These are phyloP conservation scores for Cucumis melo DNA, from an alignment of 306 rosid species.

Conservation along the genomic window DNA sequence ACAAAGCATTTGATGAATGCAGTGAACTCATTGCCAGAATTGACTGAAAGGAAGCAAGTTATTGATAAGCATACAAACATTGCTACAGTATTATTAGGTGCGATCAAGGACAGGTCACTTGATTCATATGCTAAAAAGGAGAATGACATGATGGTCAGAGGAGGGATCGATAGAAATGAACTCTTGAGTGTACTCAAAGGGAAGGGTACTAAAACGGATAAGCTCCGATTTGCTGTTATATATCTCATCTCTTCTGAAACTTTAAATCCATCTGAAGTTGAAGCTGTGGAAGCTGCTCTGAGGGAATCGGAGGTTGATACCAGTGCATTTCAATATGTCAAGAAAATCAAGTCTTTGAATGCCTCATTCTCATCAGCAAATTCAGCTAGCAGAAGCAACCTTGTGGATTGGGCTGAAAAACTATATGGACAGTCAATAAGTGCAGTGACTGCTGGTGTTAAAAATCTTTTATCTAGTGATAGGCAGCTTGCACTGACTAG, in stretches of 20 bases:
- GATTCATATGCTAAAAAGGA: slow-evolving; percentile 91
- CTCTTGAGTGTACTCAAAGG: slow-evolving; percentile 66
- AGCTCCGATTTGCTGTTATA: slow-evolving; percentile 86
- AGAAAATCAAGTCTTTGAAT: slow-evolving; percentile 86
- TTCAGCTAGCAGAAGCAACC: slow-evolving; percentile 86
- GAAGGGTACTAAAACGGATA: slow-evolving; percentile 76
- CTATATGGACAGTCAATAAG: slow-evolving; percentile 89
- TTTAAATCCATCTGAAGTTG: slow-evolving; percentile 75
- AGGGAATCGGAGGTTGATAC: slow-evolving; percentile 80
- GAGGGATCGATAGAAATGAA: slow-evolving; percentile 66
- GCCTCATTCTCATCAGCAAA: slow-evolving; percentile 73
- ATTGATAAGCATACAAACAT: slow-evolving; percentile 96
- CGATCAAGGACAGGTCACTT: slow-evolving; percentile 90
- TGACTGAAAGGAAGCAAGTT: slow-evolving; percentile 85
- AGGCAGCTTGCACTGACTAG: slow-evolving; percentile 90
- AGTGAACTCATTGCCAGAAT: slow-evolving; percentile 88
- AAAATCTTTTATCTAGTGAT: slow-evolving; percentile 75
- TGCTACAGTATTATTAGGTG: slow-evolving; percentile 82
- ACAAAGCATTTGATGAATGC: slow-evolving; percentile 97
- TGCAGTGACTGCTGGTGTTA: slow-evolving; percentile 94
- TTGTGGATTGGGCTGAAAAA: slow-evolving; percentile 98
- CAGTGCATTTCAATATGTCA: slow-evolving; percentile 89
- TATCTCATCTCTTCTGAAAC: slow-evolving; percentile 77
- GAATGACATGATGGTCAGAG: slow-evolving; percentile 86
- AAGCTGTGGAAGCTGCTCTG: slow-evolving; percentile 71